phyloP scores from a whole-genome alignment of 2,329 filamentous ascomycete genomes.

The Stachybotrys echinatus region DNA sequence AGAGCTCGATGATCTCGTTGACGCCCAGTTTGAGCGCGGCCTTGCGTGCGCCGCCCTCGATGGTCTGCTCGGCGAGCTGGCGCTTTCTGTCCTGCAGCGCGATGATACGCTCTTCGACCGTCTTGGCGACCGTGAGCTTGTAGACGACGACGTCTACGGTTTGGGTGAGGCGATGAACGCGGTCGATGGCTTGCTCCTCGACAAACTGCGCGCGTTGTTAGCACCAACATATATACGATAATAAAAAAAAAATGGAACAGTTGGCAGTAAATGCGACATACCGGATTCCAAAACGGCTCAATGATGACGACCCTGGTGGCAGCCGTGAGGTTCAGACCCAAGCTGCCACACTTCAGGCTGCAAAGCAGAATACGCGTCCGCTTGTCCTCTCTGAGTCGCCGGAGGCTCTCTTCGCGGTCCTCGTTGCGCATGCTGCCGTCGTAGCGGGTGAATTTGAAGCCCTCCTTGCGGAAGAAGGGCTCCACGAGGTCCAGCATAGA shows the following conservation, averaged over 20 bases:
- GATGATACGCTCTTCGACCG: slow-evolving; percentile 92
- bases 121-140: slow-evolving; percentile 80
- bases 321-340: slow-evolving; percentile 91
- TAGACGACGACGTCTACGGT: slow-evolving; percentile 93
- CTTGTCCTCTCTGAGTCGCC: slow-evolving; percentile 68
- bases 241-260: neutral
- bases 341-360: slow-evolving; percentile 85
- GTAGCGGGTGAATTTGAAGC: slow-evolving; percentile 74
- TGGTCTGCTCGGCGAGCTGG: slow-evolving; percentile 82
- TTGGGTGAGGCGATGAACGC: slow-evolving; percentile 96
- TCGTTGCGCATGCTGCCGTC: slow-evolving; percentile 3
- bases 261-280: slow-evolving; percentile 32
- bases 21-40: slow-evolving; percentile 77
- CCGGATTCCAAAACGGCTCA: slow-evolving; percentile 97
- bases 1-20: slow-evolving; percentile 89
- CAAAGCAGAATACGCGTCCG: slow-evolving; percentile 81
- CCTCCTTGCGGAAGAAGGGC: slow-evolving; percentile 73
- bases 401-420: slow-evolving; percentile 73
- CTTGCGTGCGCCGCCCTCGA: slow-evolving; percentile 74
- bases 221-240: neutral
- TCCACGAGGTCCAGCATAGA: slow-evolving; percentile 97
- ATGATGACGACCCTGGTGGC: slow-evolving; percentile 90
- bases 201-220: slow-evolving; percentile 61
- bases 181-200: slow-evolving; percentile 97
- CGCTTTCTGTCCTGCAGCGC: slow-evolving; percentile 92